phyloP scores from a whole-genome alignment of 1,284 basidiomycete species.

The Gymnopus androsaceus region DNA sequence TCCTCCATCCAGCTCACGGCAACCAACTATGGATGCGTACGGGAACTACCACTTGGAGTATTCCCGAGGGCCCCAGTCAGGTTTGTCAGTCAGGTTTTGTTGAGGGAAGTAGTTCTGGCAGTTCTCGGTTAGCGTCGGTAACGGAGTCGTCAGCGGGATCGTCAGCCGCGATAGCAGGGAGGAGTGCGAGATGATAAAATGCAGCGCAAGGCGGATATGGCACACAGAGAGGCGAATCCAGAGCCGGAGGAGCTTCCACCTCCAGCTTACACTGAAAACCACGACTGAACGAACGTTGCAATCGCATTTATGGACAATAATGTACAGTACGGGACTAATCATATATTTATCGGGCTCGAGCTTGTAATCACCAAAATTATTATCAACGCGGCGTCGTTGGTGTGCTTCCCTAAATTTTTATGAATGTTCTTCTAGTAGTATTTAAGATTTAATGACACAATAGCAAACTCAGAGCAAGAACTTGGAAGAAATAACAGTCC shows the following conservation, averaged over 20 bases:
- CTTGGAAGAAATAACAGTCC: not conserved
- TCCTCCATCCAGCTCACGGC: not conserved
- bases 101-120: not conserved
- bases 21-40: not conserved
- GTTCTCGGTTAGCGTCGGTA: not conserved
- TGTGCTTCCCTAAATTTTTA: no score
- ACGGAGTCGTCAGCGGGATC: no score
- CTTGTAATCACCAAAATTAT: no score
- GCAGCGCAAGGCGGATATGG: not conserved
- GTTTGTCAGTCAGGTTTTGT: not conserved
- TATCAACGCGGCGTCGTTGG: no score
- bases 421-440: no score
- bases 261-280: constrained; percentile 1
- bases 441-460: not conserved
- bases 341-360: no score
- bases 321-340: no score
- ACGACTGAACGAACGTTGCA: no score
- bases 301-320: no score
- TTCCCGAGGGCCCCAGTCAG: no score
- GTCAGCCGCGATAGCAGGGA: not conserved
- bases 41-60: no score
- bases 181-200: not conserved
- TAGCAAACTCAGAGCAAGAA: not conserved
- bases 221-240: not conserved
- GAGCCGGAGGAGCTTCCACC: not conserved